These are phyloP conservation scores for Populus alba DNA, from an alignment of 345 rosid species.

Conservation along the genomic window DNA sequence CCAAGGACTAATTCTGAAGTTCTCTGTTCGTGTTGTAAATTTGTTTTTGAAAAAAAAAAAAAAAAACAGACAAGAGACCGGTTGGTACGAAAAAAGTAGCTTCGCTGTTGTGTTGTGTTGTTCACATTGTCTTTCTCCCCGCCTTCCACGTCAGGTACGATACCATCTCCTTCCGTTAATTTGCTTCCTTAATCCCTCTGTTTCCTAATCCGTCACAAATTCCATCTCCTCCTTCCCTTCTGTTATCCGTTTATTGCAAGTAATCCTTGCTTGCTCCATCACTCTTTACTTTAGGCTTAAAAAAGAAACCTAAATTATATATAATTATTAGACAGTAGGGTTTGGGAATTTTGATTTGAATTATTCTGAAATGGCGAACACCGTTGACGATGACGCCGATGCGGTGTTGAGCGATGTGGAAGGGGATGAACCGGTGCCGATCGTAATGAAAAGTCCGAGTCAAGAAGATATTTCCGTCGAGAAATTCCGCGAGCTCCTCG, in stretches of 20 bases:
- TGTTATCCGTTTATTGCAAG: neutral
- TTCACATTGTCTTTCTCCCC: neutral
- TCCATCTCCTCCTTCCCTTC: neutral
- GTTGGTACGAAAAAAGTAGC: neutral
- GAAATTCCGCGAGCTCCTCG: slow-evolving; percentile 57
- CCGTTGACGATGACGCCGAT: slow-evolving; percentile 58
- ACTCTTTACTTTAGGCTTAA: neutral
- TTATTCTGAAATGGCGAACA: slow-evolving; percentile 43
- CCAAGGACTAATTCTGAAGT: neutral
- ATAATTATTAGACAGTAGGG: neutral
- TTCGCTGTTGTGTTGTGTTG: neutral
- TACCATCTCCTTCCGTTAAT: neutral
- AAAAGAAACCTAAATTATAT: neutral
- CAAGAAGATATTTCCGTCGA: slow-evolving; percentile 48
- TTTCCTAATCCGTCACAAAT: neutral
- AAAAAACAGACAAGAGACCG: neutral
- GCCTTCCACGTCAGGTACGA: too few species aligned
- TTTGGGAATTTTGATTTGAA: neutral
- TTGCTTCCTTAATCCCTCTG: neutral
- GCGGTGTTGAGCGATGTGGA: slow-evolving; percentile 92
- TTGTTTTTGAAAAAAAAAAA: neutral
- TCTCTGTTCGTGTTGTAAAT: neutral
- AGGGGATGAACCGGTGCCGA: slow-evolving; percentile 59
- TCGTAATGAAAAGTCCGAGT: slow-evolving; percentile 37
- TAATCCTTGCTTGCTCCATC: neutral